Evolutionary conservation across 2,329 filamentous ascomycete genomes (phyloP), one percentile per base, ranked within the genome.

Genomic region (Paecilomyces fulvus): DNA sequence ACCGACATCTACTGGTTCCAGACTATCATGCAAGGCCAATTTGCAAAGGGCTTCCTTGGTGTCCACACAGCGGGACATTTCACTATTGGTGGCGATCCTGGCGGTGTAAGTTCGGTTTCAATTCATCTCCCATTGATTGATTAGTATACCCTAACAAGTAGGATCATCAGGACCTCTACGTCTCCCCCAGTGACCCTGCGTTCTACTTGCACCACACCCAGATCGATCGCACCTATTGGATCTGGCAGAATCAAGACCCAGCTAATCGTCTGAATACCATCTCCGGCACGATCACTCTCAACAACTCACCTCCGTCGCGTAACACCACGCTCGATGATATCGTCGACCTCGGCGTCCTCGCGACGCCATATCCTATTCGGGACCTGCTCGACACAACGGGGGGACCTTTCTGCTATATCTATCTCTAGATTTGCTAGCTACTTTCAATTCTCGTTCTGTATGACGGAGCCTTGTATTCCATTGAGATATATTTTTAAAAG

Each of bases 1-100:
- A 54, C 57, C 2, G 60, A 67, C 48, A 64, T 73, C 52, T 55
- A 55, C 20, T 21, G 54, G 51, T 66, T 64, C 53, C 60, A 65
- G 53, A 56, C 48, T 14, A 55, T 48, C 21, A 60, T 66, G 53
- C 64, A 64, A 54, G 64, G 64, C 3, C 55, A 60, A 21, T 60
- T 60, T 25, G 56, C 58, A 57, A 75, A 76, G 7, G 73, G 56
- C 1, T 61, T 59, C 28, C 66, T 71, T 30, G 75, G 75, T 21
- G 69, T 78, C 4, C 78, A 80, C 57, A 72, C 70, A 0, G 75
- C 64, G 1, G 77, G 76, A 1, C 78, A 80, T 61, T 78, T 74
- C 63, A 72, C 73, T 8, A 70, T 76, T 49, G 73, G 71, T 17
- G 77, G 76, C 12, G 76, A 78, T 53, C 70, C 71, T 0, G 75